These are phyloP conservation scores for Obelidium mucronatum DNA, from an alignment of 192 early-diverging fungal genomes.

Conservation along the genomic window DNA sequence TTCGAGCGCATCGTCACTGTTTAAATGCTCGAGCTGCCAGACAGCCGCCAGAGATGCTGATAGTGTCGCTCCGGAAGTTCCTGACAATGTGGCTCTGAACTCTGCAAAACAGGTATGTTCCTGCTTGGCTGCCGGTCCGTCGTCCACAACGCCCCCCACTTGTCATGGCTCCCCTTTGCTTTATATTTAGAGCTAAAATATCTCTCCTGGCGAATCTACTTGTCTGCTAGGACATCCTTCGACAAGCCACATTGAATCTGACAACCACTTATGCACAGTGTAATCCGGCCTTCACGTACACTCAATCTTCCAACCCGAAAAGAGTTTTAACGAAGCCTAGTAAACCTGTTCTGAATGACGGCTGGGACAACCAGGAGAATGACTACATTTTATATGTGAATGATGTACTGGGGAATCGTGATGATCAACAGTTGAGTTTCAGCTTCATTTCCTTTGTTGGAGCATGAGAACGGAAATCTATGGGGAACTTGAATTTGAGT, in stretches of 20 bases:
- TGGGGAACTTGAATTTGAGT: background rate
- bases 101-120: too few relatives aligned
- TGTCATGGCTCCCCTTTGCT: too few relatives aligned
- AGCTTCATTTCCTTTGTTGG: background rate
- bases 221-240: too few relatives aligned
- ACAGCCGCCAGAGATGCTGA: too few relatives aligned
- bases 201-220: too few relatives aligned
- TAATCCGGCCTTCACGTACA: constrained; percentile 86
- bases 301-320: constrained; percentile 78
- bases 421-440: constrained; percentile 77
- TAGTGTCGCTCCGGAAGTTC: too few relatives aligned
- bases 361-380: constrained; percentile 92
- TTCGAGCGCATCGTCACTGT: too few relatives aligned
- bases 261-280: constrained; percentile 76
- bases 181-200: too few relatives aligned
- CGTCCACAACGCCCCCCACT: too few relatives aligned
- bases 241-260: constrained; percentile 52
- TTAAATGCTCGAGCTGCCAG: too few relatives aligned
- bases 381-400: constrained; percentile 98
- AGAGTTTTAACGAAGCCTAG: constrained; percentile 94
- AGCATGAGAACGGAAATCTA: background rate
- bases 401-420: constrained; percentile 92
- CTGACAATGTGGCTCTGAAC: too few relatives aligned
- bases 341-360: constrained; percentile 88
- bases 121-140: too few relatives aligned